These are phyloP conservation scores for Nannizziopsis arthrosporioides DNA, from an alignment of 2,329 filamentous ascomycete species.

Conservation along the genomic window DNA sequence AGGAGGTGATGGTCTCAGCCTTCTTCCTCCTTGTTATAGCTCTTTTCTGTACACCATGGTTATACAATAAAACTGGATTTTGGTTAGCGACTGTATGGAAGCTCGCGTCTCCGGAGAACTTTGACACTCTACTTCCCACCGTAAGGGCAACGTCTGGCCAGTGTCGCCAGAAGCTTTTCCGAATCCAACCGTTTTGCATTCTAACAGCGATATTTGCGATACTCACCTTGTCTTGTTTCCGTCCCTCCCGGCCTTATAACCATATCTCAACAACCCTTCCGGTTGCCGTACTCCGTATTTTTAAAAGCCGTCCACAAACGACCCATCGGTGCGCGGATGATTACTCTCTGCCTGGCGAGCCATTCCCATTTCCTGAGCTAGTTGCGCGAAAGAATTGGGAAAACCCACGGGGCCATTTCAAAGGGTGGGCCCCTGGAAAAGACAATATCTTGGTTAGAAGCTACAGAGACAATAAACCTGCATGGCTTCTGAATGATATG, in stretches of 20 bases:
- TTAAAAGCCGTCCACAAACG: slow-evolving; percentile 10
- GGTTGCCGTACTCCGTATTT: slow-evolving; percentile 19
- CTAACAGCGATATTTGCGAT: slow-evolving; percentile 9
- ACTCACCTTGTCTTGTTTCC: slow-evolving; percentile 16
- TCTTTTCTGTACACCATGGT: slow-evolving; percentile 17
- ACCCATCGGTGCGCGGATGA: slow-evolving; percentile 9
- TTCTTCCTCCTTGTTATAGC: slow-evolving; percentile 16
- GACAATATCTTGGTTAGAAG: slow-evolving; percentile 10
- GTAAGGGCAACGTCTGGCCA: slow-evolving; percentile 4
- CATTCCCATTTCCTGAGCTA: slow-evolving; percentile 21
- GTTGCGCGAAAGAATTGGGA: slow-evolving; percentile 23
- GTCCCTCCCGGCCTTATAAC: slow-evolving; percentile 23
- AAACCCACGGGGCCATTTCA: slow-evolving; percentile 19
- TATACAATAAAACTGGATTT: slow-evolving; percentile 16
- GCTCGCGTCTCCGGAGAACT: slow-evolving; percentile 11
- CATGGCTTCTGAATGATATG: slow-evolving; percentile 19
- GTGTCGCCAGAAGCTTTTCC: slow-evolving; percentile 9
- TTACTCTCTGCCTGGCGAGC: slow-evolving; percentile 10
- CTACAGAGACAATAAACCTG: slow-evolving; percentile 12
- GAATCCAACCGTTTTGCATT: slow-evolving; percentile 17
- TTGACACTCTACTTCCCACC: slow-evolving; percentile 15
- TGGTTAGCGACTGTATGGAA: slow-evolving; percentile 20
- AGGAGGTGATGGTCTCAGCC: slow-evolving; percentile 19
- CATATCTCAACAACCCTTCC: slow-evolving; percentile 25
- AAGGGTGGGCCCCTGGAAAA: slow-evolving; percentile 22